These are phyloP conservation scores for Oryza australiensis DNA, from an alignment of 176 grass and related monocot species.

Conservation along the genomic window DNA sequence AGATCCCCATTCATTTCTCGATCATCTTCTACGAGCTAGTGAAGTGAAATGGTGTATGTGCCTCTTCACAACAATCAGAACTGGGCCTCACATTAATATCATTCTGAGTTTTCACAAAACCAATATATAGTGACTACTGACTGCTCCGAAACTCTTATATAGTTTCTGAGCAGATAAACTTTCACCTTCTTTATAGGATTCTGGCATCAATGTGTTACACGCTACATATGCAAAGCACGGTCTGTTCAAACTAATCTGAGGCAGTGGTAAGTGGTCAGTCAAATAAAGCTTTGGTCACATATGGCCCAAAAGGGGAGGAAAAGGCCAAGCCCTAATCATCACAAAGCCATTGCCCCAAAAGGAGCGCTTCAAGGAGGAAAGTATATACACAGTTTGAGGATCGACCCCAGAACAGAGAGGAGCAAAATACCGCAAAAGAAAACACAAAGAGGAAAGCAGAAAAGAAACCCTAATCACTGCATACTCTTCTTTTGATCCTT, in stretches of 20 bases:
- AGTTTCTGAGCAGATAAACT: slow-evolving; percentile 5
- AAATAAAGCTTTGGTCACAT: slow-evolving; percentile 80
- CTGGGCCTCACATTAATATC: neutral
- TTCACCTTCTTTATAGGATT: slow-evolving; percentile 43
- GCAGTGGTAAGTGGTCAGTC: slow-evolving; percentile 59
- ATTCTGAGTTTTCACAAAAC: neutral
- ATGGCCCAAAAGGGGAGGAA: slow-evolving; percentile 84
- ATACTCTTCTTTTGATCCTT: slow-evolving; percentile 51
- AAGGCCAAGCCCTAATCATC: slow-evolving; percentile 84
- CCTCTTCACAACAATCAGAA: neutral
- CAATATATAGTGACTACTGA: neutral
- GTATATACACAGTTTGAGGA: slow-evolving; percentile 62
- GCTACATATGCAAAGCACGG: slow-evolving; percentile 25
- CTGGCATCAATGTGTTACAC: slow-evolving; percentile 1
- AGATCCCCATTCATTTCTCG: slow-evolving; percentile 45
- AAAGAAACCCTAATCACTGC: slow-evolving; percentile 64
- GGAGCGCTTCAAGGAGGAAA: slow-evolving; percentile 81
- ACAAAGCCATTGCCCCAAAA: slow-evolving; percentile 93
- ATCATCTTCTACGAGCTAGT: neutral
- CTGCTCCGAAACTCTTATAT: neutral
- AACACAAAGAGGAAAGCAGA: slow-evolving; percentile 66
- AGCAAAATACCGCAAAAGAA: slow-evolving; percentile 55
- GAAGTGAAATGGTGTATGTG: neutral
- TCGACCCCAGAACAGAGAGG: slow-evolving; percentile 37
- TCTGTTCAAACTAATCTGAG: slow-evolving; percentile 57